Conservation (phyloP, 148 eudicot species). For the Nyssa sinensis region DNA sequence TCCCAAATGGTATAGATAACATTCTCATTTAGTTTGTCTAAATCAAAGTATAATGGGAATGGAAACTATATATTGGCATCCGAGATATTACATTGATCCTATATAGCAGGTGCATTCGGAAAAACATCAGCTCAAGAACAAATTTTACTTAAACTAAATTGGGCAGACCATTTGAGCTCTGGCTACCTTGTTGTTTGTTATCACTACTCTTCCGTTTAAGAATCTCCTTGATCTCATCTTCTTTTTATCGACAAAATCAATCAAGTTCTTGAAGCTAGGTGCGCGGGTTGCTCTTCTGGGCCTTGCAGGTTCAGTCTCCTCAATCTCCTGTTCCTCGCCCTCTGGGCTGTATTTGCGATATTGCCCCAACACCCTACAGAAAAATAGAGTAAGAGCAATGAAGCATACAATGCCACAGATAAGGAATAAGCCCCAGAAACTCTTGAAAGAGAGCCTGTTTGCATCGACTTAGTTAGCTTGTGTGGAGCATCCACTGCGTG, state of each 20-base stretch:
- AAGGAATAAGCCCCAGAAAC: constrained; percentile 95
- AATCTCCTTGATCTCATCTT: constrained; percentile 54
- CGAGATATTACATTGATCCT: neutral
- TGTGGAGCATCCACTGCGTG: constrained; percentile 39
- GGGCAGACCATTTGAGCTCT: constrained; percentile 31
- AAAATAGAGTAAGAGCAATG: constrained; percentile 50
- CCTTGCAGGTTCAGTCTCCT: constrained; percentile 34
- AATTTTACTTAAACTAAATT: constrained; percentile 23
- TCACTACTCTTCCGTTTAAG: constrained; percentile 41
- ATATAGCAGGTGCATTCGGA: neutral
- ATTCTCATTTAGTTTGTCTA: constrained; percentile 6
- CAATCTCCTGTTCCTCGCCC: constrained; percentile 35
- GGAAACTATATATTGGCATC: too few relatives aligned
- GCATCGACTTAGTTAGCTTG: constrained; percentile 37
- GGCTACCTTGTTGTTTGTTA: constrained; percentile 27
- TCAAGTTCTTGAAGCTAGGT: constrained; percentile 55
- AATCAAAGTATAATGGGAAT: neutral
- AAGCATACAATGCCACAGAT: constrained; percentile 70
- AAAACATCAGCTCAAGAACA: neutral
- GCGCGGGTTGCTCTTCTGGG: constrained; percentile 31
- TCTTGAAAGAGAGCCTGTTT: constrained; percentile 56
- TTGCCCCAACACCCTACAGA: constrained; percentile 52
- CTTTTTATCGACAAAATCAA: constrained; percentile 62
- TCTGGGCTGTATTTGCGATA: constrained; percentile 53
- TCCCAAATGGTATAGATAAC: neutral